Base-by-base conservation (phyloP, 768 basidiomycete genomes). In the Mycena chlorophos region DNA sequence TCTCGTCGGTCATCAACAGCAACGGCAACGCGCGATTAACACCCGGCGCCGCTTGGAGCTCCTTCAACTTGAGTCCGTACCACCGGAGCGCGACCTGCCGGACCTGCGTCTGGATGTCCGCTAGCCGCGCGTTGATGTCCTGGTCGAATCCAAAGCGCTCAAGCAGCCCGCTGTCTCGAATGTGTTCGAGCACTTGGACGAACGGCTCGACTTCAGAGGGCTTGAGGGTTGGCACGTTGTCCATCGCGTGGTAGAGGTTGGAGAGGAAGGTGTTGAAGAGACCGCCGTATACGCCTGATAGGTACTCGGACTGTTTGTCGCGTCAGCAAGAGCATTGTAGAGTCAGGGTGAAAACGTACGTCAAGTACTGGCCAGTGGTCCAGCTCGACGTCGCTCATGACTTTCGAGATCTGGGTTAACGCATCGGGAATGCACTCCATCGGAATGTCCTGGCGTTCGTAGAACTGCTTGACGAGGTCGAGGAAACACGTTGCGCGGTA, bases 351-450 rank as follows among this genome's bases (percentile, higher is more conserved):
- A 63, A 23, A 42, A 83, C 91, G 65, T 65, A 98, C 93, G 66
- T 99, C 96, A 60, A 82, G 81, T 19, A 73, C 74, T 2, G 89
- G 79, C 96, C 97, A 98, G 40, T 83, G 77, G 19, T 87, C 83
- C 2, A 90, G 66, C 6, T 87, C 83, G 28, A 79, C 80, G 57
- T 95, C 92, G 30, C 81, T 76, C 64, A 86, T 76, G 10, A 86
- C 83, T 66, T 88, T 89, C 19, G 78, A 72, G 19, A 96, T 80
- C 54, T 83, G 84, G 42, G 84, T 80, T 45, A 97, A 71, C 12
- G 91, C 96, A 70, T 98, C 97, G 0, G 89, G 89, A 50, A 98
- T 84, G 69, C 97, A 98, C 65, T 96, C 96, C 66, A 96, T 75
- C 2, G 97, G 97, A 4, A 98, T 91, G 59, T 94, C 87, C 58